A percentile compares a stretch with the other conserved stretches of the same genome.
Evolutionary conservation across 2,329 filamentous ascomycete genomes (phyloP).

Genomic region (Hirsutella rhossiliensis): DNA sequence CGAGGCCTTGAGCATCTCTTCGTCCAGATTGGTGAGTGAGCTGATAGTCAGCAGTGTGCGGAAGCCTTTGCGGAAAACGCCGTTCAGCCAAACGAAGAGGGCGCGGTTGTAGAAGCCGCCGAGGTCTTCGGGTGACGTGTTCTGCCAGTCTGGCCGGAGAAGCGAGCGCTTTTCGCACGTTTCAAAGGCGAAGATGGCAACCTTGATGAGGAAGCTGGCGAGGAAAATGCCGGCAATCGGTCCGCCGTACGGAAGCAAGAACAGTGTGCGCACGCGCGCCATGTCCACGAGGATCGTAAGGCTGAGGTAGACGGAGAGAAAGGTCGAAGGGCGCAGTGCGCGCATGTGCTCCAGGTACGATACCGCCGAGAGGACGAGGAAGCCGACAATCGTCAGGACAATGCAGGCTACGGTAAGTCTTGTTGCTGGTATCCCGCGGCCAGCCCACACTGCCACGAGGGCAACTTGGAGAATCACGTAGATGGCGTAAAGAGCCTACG

Average conservation of each 20-base stretch:
- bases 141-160: conserved; percentile 7
- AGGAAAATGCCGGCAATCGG: conserved; percentile 13
- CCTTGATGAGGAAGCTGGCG: conserved; percentile 14
- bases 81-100: conserved; percentile 21
- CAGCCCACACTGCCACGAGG: conserved; percentile 9
- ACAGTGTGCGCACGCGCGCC: conserved; percentile 17
- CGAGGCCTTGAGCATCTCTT: conserved; percentile 6
- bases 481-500: conserved; percentile 1
- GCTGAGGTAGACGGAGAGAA: conserved; percentile 18
- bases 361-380: conserved; percentile 6
- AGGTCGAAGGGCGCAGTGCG: conserved; percentile 18
- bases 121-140: conserved; percentile 16
- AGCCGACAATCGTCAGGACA: conserved; percentile 7
- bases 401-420: conserved; percentile 7
- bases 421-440: conserved; percentile 5
- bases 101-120: conserved; percentile 16
- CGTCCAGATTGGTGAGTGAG: conserved; percentile 6
- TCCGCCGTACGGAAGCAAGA: conserved; percentile 12
- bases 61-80: conserved; percentile 14
- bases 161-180: conserved; percentile 14
- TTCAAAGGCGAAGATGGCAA: conserved; percentile 16
- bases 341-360: conserved; percentile 20
- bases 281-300: conserved; percentile 18
- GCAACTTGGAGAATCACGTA: conserved; percentile 7
- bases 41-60: conserved; percentile 10